Evolutionary conservation across 208 protist genomes (phyloP).

Genomic region (Herpetomonas samuelpessoai): DNA sequence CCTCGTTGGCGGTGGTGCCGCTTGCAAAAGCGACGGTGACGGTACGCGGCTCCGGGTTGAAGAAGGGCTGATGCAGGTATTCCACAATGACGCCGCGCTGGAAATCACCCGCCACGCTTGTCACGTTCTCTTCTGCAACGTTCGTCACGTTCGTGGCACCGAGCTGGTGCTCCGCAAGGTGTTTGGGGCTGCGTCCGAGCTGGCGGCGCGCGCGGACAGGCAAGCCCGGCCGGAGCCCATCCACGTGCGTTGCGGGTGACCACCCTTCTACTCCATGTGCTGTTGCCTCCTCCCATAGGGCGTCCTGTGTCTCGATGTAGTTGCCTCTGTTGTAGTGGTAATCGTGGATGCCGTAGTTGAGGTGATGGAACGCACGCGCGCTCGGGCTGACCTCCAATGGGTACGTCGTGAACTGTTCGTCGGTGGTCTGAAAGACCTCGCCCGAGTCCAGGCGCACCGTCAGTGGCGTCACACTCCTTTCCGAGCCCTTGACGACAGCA

Average conservation of each 20-base stretch:
- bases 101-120: slow-evolving; percentile 39
- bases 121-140: neutral
- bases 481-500: slow-evolving; percentile 27
- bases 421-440: slow-evolving; percentile 61
- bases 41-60: slow-evolving; percentile 80
- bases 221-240: slow-evolving; percentile 63
- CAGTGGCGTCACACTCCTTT: slow-evolving; percentile 52
- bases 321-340: slow-evolving; percentile 89
- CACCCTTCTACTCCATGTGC: slow-evolving; percentile 71
- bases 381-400: slow-evolving; percentile 60
- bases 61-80: slow-evolving; percentile 78
- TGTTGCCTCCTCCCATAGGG: slow-evolving; percentile 79
- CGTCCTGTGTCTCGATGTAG: slow-evolving; percentile 89
- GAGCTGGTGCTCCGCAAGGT: too few relatives aligned
- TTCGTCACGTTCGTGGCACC: slow-evolving; percentile 6
- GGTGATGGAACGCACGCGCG: slow-evolving; percentile 48
- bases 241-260: slow-evolving; percentile 83
- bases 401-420: slow-evolving; percentile 60
- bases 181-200: slow-evolving; percentile 17
- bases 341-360: slow-evolving; percentile 80
- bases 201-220: slow-evolving; percentile 72
- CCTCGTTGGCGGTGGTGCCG: neutral
- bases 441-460: slow-evolving; percentile 69
- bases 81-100: slow-evolving; percentile 68
- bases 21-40: slow-evolving; percentile 61